Evolutionary conservation across 805 yeast species (phyloP), one percentile per base, ranked within the genome.

Genomic region (Isabelozyma gotoi): DNA sequence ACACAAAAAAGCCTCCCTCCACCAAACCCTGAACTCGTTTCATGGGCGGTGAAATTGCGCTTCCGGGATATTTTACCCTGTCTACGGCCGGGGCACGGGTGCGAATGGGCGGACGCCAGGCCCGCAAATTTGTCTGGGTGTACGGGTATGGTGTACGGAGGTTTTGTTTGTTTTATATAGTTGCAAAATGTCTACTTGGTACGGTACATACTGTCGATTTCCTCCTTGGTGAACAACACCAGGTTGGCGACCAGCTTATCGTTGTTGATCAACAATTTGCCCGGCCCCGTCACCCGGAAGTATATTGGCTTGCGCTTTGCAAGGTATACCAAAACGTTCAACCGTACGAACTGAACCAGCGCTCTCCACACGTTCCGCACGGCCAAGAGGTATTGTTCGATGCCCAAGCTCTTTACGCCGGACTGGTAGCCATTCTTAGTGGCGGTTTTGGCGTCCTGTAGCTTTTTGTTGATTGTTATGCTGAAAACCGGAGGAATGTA

Each of bases 251-350:
- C 36, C 16, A 39, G 35, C 7, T 41, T 31, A 33, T 50, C 54
- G 45, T 52, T 57, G 41, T 57, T 57, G 27, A 64, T 32, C 14
- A 65, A 44, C 7, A 65, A 31, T 36, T 50, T 50, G 4, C 56
- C 55, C 2, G 71, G 71, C 2, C 71, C 71, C 36, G 44, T 38
- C 14, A 65, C 34, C 33, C 49, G 49, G 16, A 55, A 49, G 47
- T 53, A 50, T 14, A 62, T 53, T 5, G 56, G 55, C 19, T 38
- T 47, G 24, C 41, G 49, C 11, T 47, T 37, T 17, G 45, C 41
- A 6, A 57, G 3, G 7, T 19, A 35, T 29, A 48, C 50, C n/a
- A 45, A 14, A 5, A 56, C 3, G 21, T 50, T 42, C 15, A 54
- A 45, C 36, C 35, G 50, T 3, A 52, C 14, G 42, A 33, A 39